Evolutionary conservation across 495 filamentous ascomycete species (phyloP).

Genomic region (Lophiotrema nucula): DNA sequence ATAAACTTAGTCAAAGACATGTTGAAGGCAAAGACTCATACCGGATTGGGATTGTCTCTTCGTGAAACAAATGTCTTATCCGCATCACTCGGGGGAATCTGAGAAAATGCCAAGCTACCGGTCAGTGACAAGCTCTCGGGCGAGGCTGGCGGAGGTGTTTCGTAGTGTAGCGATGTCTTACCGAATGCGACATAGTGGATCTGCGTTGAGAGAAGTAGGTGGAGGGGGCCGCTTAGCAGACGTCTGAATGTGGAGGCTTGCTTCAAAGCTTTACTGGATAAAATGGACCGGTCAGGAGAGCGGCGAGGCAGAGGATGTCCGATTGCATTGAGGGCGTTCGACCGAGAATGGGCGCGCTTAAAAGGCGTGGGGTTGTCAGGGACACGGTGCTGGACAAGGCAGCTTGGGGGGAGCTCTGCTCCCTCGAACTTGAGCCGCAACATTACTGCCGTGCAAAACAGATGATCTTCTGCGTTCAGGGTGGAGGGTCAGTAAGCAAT

Average conservation of each 20-base stretch:
- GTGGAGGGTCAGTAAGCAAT: no score
- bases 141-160: neutral
- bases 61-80: neutral
- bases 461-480: no score
- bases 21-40: neutral
- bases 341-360: no score
- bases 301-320: neutral
- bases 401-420: no score
- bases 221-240: no score
- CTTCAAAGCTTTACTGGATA: neutral
- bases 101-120: conserved; percentile 6
- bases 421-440: no score
- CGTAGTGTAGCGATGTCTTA: neutral
- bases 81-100: neutral
- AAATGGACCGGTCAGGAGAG: neutral
- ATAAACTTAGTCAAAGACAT: neutral
- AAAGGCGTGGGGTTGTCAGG: no score
- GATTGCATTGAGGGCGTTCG: no score
- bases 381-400: no score
- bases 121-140: conserved; percentile 1
- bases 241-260: neutral
- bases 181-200: conserved; percentile 3
- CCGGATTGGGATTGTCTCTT: neutral
- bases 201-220: neutral
- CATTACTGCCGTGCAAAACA: no score